These are phyloP conservation scores for Prunus fruticosa DNA, from an alignment of 306 rosid species.

Conservation along the genomic window DNA sequence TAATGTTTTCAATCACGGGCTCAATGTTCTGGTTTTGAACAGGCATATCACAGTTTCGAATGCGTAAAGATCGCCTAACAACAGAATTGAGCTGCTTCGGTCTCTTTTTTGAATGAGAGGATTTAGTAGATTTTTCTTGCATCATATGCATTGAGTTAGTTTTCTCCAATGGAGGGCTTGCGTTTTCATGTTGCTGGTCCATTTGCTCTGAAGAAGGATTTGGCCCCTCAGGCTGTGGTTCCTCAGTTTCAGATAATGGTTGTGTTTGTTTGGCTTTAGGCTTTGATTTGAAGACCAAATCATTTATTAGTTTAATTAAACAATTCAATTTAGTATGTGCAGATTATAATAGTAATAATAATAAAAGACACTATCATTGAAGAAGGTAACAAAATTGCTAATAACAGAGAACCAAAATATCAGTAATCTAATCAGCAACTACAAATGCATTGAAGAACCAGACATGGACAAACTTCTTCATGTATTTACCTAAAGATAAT, in stretches of 20 bases:
- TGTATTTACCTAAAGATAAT: too few species aligned
- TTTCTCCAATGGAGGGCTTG: conserved; percentile 1
- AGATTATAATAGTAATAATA: neutral
- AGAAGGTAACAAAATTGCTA: neutral
- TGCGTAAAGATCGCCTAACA: conserved; percentile 59
- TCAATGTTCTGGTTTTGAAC: conserved; percentile 10
- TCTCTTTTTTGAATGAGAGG: conserved; percentile 21
- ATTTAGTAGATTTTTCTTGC: conserved; percentile 23
- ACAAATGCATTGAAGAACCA: too few species aligned
- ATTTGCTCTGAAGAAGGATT: neutral
- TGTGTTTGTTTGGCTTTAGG: neutral
- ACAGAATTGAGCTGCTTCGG: neutral
- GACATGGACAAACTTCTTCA: too few species aligned
- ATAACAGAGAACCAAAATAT: too few species aligned
- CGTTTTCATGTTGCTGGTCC: neutral
- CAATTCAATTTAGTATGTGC: neutral
- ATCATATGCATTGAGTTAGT: conserved; percentile 5
- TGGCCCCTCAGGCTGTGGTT: neutral
- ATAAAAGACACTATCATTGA: neutral
- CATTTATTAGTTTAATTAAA: neutral
- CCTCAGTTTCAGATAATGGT: conserved; percentile 2
- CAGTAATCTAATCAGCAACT: too few species aligned
- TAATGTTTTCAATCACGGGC: conserved; percentile 29
- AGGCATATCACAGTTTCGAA: conserved; percentile 23
- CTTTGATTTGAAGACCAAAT: neutral